Conservation (phyloP, 2,329 filamentous ascomycete genomes). For the Ophioceras dolichostomum region DNA sequence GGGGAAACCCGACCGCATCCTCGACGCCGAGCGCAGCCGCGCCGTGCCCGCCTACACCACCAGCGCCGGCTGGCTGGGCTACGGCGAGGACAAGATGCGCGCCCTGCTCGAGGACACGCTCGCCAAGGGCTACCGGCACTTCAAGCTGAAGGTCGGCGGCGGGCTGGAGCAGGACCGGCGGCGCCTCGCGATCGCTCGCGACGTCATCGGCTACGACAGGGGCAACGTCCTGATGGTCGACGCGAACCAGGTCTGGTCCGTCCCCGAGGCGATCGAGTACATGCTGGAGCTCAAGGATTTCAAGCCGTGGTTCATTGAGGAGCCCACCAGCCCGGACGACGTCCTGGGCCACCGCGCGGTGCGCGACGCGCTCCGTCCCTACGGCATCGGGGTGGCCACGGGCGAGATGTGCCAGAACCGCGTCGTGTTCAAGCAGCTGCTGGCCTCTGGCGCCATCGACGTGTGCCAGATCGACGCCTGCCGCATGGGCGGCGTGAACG, state of each 20-base stretch:
- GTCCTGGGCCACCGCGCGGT: slow-evolving; percentile 80
- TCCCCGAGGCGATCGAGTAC: slow-evolving; percentile 77
- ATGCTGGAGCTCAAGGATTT: slow-evolving; percentile 75
- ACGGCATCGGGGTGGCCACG: slow-evolving; percentile 73
- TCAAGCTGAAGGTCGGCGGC: slow-evolving; percentile 83
- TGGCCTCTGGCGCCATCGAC: slow-evolving; percentile 69
- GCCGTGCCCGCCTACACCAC: slow-evolving; percentile 90
- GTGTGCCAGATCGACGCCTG: slow-evolving; percentile 87
- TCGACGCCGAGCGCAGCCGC: slow-evolving; percentile 58
- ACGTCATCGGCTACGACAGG: slow-evolving; percentile 60
- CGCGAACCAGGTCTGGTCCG: slow-evolving; percentile 87
- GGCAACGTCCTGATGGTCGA: slow-evolving; percentile 87
- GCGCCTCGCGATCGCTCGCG: slow-evolving; percentile 60
- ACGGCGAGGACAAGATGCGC: slow-evolving; percentile 79
- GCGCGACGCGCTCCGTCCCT: slow-evolving; percentile 62
- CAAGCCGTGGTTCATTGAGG: slow-evolving; percentile 90
- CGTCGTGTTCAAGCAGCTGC: slow-evolving; percentile 86
- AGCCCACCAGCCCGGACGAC: slow-evolving; percentile 84
- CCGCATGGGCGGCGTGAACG: slow-evolving; percentile 80
- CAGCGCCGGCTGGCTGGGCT: slow-evolving; percentile 83
- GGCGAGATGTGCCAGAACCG: slow-evolving; percentile 96
- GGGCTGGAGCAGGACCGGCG: slow-evolving; percentile 59
- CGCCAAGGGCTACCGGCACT: slow-evolving; percentile 65
- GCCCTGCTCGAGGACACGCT: slow-evolving; percentile 61
- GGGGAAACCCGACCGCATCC: slow-evolving; percentile 58